Evolutionary conservation across 495 filamentous ascomycete species (phyloP), one percentile per base, ranked within the genome.

Genomic region (Neurospora sp.): DNA sequence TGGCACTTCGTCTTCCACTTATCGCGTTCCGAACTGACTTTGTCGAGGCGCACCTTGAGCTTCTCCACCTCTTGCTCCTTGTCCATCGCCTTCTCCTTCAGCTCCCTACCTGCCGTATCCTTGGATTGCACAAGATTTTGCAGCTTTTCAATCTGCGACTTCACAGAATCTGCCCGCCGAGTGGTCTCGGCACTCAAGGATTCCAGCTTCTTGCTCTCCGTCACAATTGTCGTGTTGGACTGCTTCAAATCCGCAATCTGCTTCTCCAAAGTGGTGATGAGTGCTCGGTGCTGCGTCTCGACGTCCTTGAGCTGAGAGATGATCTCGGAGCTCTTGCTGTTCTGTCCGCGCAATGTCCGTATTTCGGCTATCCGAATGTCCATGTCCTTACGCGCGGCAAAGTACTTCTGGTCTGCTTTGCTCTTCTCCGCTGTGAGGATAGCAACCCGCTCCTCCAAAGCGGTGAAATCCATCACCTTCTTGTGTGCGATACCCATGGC

Each of bases 341-440:
- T 97, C 80, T 98, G 94, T 72, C 88, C 84, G 69, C 92, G 87
- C 59, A 98, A 83, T 4, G 89, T 87, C 72, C 93, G 87, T 65
- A 94, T 90, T 81, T 97, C 94, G 45, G 86, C 83, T 20, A 91
- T 89, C 70, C 93, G 86, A 22, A 90, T 89, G 76, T 98, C 96
- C 79, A 94, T 97, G 75, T 92, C 90, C 79, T 97, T 98, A 85
- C 97, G 94, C 16, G 94, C 93, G 5, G 91, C 90, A 78, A 98
- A 98, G 79, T 97, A 99, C 81, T 98, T 98, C 80, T 98, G 94
- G 77, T 98, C 94, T 0, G 96, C 96, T 78, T 97, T 98, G 41
- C 89, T 88, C 81, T 98, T 99, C 81, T 99, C 96, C 0, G 93
- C 94, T 3, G 85, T 87, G 10, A 96, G 83, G 6, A 91, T 83